Conservation (phyloP, 148 eudicot species). For the Euryodendron excelsum region DNA sequence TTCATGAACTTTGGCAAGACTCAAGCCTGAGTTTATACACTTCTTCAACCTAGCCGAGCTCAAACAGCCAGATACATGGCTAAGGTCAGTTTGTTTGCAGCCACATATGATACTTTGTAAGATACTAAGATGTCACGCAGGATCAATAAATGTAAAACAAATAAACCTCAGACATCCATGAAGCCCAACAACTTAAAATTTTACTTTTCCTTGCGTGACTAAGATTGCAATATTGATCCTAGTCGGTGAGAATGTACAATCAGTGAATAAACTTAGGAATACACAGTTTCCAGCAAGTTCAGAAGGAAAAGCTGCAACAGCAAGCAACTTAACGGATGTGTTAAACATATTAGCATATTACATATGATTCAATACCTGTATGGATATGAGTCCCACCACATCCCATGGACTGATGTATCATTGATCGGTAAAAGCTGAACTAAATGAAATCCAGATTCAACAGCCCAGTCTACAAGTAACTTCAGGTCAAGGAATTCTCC, state of each 20-base stretch:
- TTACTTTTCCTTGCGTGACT: background rate
- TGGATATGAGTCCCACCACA: conserved; percentile 99
- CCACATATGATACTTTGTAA: background rate
- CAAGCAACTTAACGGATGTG: background rate
- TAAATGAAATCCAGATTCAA: conserved; percentile 84
- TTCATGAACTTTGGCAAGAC: too few species aligned
- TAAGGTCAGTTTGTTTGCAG: background rate
- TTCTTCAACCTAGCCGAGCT: background rate
- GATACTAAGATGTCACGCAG: background rate
- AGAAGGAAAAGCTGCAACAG: background rate
- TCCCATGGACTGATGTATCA: conserved; percentile 86
- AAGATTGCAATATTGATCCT: background rate
- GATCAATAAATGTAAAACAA: background rate
- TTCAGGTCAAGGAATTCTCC: conserved; percentile 97
- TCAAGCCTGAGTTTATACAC: background rate
- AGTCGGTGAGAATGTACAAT: background rate
- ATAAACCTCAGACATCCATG: background rate
- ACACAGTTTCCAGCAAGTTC: background rate
- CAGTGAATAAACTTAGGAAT: background rate
- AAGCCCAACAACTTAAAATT: background rate
- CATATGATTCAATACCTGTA: conserved; percentile 58
- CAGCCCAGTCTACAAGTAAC: conserved; percentile 90
- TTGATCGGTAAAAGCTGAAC: conserved; percentile 96
- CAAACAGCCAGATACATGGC: background rate
- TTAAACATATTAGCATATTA: background rate